These are phyloP conservation scores for Aspergillus funiculosus DNA, from an alignment of 495 filamentous ascomycete species.

Conservation along the genomic window DNA sequence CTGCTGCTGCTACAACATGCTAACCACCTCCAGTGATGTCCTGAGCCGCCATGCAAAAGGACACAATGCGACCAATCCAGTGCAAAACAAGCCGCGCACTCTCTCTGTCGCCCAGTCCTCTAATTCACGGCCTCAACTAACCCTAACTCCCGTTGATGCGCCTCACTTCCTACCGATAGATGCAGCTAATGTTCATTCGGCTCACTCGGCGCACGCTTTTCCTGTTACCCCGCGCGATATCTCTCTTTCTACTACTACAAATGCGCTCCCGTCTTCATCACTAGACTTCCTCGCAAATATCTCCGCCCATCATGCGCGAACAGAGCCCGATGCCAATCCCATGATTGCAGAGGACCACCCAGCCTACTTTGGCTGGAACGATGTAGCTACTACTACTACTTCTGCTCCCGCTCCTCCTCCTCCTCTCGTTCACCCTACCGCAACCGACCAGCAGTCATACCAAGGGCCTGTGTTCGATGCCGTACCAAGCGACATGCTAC, in stretches of 20 bases:
- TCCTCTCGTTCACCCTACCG: background rate
- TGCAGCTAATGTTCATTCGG: slow-evolving; percentile 12
- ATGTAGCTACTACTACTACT: slow-evolving; percentile 17
- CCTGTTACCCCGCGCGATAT: slow-evolving; percentile 23
- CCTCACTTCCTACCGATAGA: slow-evolving; percentile 20
- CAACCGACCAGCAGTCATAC: slow-evolving; percentile 21
- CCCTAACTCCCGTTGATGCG: slow-evolving; percentile 20
- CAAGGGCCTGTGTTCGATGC: slow-evolving; percentile 25
- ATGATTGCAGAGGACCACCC: slow-evolving; percentile 35
- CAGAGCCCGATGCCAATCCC: slow-evolving; percentile 28
- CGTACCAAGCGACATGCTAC: slow-evolving; percentile 35
- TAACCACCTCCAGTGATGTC: slow-evolving; percentile 39
- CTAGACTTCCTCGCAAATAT: slow-evolving; percentile 38
- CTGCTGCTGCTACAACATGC: too few relatives aligned
- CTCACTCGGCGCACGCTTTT: slow-evolving; percentile 17
- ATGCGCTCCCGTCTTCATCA: slow-evolving; percentile 26
- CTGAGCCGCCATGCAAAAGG: slow-evolving; percentile 49
- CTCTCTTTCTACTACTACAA: slow-evolving; percentile 18
- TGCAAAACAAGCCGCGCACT: slow-evolving; percentile 22
- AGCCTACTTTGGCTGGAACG: slow-evolving; percentile 35
- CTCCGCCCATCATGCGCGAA: slow-evolving; percentile 35
- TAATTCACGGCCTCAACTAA: slow-evolving; percentile 21
- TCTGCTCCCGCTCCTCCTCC: slow-evolving; percentile 12
- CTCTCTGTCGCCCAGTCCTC: slow-evolving; percentile 13
- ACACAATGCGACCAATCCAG: slow-evolving; percentile 29